Base-by-base conservation (phyloP, 2,329 filamentous ascomycete genomes). In the Diaporthe sp. region DNA sequence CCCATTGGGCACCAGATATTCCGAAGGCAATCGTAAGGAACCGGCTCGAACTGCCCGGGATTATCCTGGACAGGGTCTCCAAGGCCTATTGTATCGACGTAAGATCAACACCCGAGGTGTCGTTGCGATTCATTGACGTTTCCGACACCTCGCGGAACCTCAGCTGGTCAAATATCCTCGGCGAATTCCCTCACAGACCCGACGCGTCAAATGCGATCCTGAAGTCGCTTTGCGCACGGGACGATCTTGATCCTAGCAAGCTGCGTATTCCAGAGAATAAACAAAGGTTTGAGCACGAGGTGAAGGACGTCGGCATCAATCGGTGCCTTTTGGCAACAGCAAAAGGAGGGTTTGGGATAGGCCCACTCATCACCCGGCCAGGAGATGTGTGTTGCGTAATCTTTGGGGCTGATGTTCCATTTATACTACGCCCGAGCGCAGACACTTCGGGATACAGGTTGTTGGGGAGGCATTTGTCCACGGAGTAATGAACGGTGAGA, bases 61-160 rank as follows among this genome's bases (percentile, higher is more conserved):
- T 53, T 0, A 39, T 68, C 19, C 65, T 68, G 31, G 65, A 68
- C 22, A 25, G 9, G 12, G n/a, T 68, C 2, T 68, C 46, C 22
- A 53, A 68, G n/a, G 65, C 65, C 7, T 68, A 68, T 8, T 25
- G 22, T 31, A 68, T 68, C 46, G 65, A 68, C 22, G 65, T 68
- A 15, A 68, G 65, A 34, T 51, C 65, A 53, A 39, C n/a, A 2
- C 65, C 65, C 7, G 65, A 68, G 13, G 46, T 68, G 22, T 68
- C 65, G 0, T 13, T 68, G 46, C 46, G 65, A 0, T 68, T 68
- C 46, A 49, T 68, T 3, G 65, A 68, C 28, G 46, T 68, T 15
- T 53, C 65, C 13, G 22, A 68, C 34, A 28, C 8, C 13, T 51
- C 65, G 5, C 31, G 65, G 12, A 28, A 28, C n/a, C 31, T 68